Base-by-base conservation (phyloP, 805 yeast genomes). In the Myxozyma geophila region DNA sequence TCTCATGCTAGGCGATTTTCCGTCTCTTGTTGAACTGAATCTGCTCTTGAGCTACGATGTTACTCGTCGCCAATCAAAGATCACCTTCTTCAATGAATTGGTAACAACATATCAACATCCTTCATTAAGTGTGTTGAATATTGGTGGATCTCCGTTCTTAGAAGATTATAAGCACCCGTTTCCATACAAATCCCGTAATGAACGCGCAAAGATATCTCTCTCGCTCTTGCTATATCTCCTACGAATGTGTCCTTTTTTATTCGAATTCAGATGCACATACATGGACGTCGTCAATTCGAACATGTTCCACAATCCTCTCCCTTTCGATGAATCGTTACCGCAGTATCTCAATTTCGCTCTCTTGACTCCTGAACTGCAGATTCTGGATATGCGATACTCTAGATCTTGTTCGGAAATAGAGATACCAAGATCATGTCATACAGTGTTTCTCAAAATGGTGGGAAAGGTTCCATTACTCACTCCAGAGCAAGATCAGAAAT, bases 221-320 rank as follows among this genome's bases (percentile, higher is more conserved):
- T 21, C 52, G 17, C 59, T 55, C 4, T 9, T 55, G 9, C 44
- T 37, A 10, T 46, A 37, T 23, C 35, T 55, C 2, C 33, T 55
- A 17, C 51, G 59, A 1, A 44, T 55, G 52, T 36, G 46, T 19
- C 59, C 51, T 9, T 2, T 7, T 7, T 21, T 55, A 33, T 7
- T 10, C 21, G 59, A 55, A 13, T 55, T 55, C 43, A 15, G 46
- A 7, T 55, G 59, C 21, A 55, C 59, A 21, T 55, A 46, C 59
- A 44, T 55, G 60, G 58, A 54, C 33, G 28, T 54, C 7, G 55
- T 51, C 21, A 50, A 50, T 12, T 33, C 12, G 2, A 50, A 35
- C 17, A 50, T 50, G 54, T 50, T 50, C 12, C 54, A 50, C 4
- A 13, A 19, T 17, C 54, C 54, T 33, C 21, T 50, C 2, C 54